phyloP scores from a whole-genome alignment of 2,329 filamentous ascomycete species.

The Chaetoscypha palmicola region DNA sequence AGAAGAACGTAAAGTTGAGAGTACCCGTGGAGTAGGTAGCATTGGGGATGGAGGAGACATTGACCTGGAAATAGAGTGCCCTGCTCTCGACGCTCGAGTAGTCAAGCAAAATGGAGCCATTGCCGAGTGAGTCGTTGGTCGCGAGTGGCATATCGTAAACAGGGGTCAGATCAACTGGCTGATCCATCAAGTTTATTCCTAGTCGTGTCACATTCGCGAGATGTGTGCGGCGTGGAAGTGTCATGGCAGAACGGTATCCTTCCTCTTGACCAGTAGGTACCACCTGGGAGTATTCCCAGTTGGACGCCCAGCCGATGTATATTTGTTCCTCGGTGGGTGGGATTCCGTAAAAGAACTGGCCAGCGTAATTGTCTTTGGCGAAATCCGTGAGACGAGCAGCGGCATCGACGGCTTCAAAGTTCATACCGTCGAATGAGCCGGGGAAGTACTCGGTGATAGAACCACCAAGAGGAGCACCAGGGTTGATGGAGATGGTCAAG shows the following conservation, averaged over 20 bases:
- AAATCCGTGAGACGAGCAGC: conserved; percentile 39
- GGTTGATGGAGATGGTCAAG: conserved; percentile 48
- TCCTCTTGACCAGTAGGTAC: conserved; percentile 47
- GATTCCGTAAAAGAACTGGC: conserved; percentile 47
- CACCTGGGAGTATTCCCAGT: conserved; percentile 50
- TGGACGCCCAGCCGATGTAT: conserved; percentile 48
- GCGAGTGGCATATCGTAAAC: conserved; percentile 41
- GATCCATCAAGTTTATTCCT: conserved; percentile 45
- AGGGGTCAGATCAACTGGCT: conserved; percentile 42
- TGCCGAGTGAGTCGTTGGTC: conserved; percentile 38
- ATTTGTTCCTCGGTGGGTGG: conserved; percentile 30
- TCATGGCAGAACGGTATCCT: conserved; percentile 47
- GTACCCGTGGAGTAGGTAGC: conserved; percentile 24
- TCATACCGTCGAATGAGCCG: conserved; percentile 57
- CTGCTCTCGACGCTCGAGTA: conserved; percentile 43
- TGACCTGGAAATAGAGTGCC: conserved; percentile 48
- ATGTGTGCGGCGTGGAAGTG: conserved; percentile 45
- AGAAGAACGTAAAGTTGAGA: conserved; percentile 47
- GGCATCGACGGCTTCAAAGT: conserved; percentile 43
- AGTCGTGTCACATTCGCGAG: conserved; percentile 43
- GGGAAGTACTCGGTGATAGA: conserved; percentile 50
- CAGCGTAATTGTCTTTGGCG: conserved; percentile 48
- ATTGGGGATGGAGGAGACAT: conserved; percentile 38
- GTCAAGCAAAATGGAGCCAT: conserved; percentile 42
- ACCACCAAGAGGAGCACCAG: conserved; percentile 49